A percentile compares a stretch with the other conserved stretches of the same genome.
These are phyloP conservation scores for Phytopythium mirpurense DNA, from an alignment of 352 stramenopile species.

Conservation along the genomic window DNA sequence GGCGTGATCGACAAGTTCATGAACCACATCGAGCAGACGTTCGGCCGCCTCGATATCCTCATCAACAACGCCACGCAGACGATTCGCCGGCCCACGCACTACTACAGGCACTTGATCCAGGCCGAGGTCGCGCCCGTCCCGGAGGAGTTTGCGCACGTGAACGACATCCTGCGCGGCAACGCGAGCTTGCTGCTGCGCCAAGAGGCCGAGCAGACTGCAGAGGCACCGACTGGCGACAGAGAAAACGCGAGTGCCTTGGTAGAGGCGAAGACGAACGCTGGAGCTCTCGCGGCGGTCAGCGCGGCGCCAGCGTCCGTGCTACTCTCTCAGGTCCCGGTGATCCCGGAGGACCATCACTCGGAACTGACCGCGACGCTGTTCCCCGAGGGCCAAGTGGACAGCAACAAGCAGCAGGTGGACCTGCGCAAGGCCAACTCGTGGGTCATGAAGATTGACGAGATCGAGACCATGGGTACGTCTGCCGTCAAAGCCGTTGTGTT, in stretches of 20 bases:
- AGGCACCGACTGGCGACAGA: slow-evolving; percentile 2
- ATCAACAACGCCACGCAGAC: slow-evolving; percentile 98
- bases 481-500: no score
- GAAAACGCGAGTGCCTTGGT: slow-evolving; percentile 23
- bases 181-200: slow-evolving; percentile 28
- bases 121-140: slow-evolving; percentile 53
- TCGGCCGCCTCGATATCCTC: slow-evolving; percentile 88
- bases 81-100: slow-evolving; percentile 88
- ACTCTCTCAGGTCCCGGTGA: slow-evolving; percentile 86
- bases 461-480: no score
- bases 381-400: slow-evolving; percentile 81
- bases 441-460: slow-evolving; percentile 45
- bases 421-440: slow-evolving; percentile 92
- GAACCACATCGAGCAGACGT: slow-evolving; percentile 69
- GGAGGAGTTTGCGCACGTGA: slow-evolving; percentile 38
- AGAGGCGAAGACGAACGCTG: slow-evolving; percentile 11
- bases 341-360: slow-evolving; percentile 80
- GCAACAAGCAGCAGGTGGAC: slow-evolving; percentile 96
- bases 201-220: not conserved
- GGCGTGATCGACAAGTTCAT: slow-evolving; percentile 92
- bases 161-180: slow-evolving; percentile 48
- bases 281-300: slow-evolving; percentile 8
- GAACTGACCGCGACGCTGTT: slow-evolving; percentile 49
- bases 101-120: slow-evolving; percentile 89
- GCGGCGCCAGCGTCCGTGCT: slow-evolving; percentile 70